Percentiles rank a stretch among this genome's conserved stretches.
These are phyloP conservation scores for Podila minutissima DNA, from an alignment of 192 early-diverging fungal genomes.

Conservation along the genomic window DNA sequence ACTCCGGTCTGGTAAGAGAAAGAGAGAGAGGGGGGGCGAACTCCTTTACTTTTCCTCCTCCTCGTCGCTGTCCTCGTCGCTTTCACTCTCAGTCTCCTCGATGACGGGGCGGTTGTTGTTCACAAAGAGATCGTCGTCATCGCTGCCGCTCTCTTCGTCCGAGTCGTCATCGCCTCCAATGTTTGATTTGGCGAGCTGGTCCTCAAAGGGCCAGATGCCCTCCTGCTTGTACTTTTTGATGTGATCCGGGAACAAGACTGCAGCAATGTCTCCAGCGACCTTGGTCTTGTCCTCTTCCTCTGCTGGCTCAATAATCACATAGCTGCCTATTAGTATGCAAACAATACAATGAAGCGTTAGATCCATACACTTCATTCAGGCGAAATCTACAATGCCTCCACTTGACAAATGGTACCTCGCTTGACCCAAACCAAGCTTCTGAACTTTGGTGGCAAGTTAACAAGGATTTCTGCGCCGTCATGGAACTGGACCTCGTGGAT, in stretches of 20 bases:
- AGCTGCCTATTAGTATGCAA: conserved; percentile 58
- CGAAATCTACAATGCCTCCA: not conserved
- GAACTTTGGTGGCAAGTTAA: conserved; percentile 79
- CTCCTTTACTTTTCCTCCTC: not conserved
- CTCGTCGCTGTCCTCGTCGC: not conserved
- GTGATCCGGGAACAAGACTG: conserved; percentile 78
- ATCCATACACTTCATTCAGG: not conserved
- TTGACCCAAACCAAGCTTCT: conserved; percentile 88
- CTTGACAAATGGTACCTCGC: conserved; percentile 60
- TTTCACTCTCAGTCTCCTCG: conserved; percentile 56
- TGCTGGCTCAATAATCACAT: conserved; percentile 71
- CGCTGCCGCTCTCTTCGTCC: conserved; percentile 46
- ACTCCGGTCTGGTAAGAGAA: too few species aligned
- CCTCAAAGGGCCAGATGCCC: conserved; percentile 66
- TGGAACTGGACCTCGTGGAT: conserved; percentile 73
- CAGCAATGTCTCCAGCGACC: conserved; percentile 79
- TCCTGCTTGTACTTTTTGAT: conserved; percentile 73
- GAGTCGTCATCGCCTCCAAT: conserved; percentile 10
- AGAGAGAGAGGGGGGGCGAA: not conserved
- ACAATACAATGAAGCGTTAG: not conserved
- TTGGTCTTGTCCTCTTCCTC: conserved; percentile 67
- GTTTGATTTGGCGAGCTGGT: conserved; percentile 12
- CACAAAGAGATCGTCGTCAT: conserved; percentile 70
- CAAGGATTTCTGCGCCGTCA: conserved; percentile 65
- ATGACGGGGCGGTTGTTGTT: conserved; percentile 67